Conservation (phyloP, 2,329 filamentous ascomycete genomes). For the Fusarium tjaetaba region DNA sequence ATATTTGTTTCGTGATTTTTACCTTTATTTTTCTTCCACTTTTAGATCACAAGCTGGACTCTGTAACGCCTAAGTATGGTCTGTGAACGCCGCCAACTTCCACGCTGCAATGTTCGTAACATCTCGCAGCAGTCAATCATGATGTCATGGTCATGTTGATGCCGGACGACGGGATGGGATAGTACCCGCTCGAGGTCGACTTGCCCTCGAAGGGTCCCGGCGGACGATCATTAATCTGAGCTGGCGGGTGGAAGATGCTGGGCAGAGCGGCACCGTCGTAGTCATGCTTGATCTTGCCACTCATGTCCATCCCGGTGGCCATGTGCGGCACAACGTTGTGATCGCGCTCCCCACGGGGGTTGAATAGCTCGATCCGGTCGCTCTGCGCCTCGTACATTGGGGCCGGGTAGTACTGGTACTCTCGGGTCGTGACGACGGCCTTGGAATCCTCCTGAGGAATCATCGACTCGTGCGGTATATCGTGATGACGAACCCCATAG, state of each 20-base stretch:
- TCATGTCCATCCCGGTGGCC: conserved; percentile 43
- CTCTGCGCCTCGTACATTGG: conserved; percentile 60
- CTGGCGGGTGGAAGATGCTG: conserved; percentile 57
- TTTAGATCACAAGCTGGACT: neutral
- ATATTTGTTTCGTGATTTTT: neutral
- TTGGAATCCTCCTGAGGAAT: conserved; percentile 64
- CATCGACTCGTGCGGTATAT: conserved; percentile 61
- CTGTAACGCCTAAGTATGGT: conserved; percentile 21
- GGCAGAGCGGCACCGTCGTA: conserved; percentile 57
- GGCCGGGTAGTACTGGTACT: conserved; percentile 65
- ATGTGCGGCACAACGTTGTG: conserved; percentile 48
- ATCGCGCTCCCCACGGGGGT: conserved; percentile 50
- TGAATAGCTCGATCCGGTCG: conserved; percentile 63
- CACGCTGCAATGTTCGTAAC: neutral
- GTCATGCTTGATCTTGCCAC: conserved; percentile 60
- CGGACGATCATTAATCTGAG: conserved; percentile 49
- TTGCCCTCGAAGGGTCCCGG: conserved; percentile 65
- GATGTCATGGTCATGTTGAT: conserved; percentile 56
- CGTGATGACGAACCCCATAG: conserved; percentile 60
- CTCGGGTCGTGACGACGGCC: conserved; percentile 58
- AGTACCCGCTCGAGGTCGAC: conserved; percentile 61
- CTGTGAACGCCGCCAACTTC: neutral
- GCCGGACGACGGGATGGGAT: conserved; percentile 62
- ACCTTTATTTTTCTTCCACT: neutral
- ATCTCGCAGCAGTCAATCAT: conserved; percentile 13